Percentiles rank a stretch among this genome's conserved stretches.
phyloP scores from a whole-genome alignment of 257 asterid species.

The Nemophila menziesii region DNA sequence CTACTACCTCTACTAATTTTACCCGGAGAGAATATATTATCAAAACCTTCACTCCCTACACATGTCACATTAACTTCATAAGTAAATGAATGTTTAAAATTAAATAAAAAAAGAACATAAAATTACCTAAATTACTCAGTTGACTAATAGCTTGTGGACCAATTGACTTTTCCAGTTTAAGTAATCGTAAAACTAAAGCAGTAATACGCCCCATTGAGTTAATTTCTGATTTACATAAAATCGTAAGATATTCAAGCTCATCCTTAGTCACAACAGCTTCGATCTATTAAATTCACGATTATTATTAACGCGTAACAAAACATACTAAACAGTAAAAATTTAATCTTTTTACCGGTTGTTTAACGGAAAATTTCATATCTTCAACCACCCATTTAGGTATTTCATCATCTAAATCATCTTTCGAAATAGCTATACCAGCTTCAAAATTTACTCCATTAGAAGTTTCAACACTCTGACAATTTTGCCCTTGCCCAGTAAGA shows the following conservation, averaged over 20 bases:
- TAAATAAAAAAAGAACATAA: too few relatives aligned
- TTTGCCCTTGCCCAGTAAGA: conserved; percentile 20
- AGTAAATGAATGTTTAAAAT: neutral
- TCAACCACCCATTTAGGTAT: conserved; percentile 59
- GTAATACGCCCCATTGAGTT: conserved; percentile 85
- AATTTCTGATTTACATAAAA: conserved; percentile 73
- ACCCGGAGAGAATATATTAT: conserved; percentile 53
- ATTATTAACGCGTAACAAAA: conserved; percentile 7
- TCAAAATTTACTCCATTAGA: conserved; percentile 51
- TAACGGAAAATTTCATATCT: conserved; percentile 68
- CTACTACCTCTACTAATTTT: conserved; percentile 42
- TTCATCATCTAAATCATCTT: conserved; percentile 34
- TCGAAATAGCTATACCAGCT: conserved; percentile 57
- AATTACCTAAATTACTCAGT: conserved; percentile 77
- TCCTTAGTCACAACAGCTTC: conserved; percentile 83
- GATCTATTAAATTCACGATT: conserved; percentile 33
- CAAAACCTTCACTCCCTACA: conserved; percentile 69
- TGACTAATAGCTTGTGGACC: conserved; percentile 78
- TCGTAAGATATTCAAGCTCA: conserved; percentile 59
- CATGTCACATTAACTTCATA: conserved; percentile 2
- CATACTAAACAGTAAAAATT: conserved; percentile 1
- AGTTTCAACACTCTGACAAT: conserved; percentile 27
- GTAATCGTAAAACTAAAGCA: conserved; percentile 81
- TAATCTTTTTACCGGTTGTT: conserved; percentile 60
- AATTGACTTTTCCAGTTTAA: conserved; percentile 73